Base-by-base conservation (phyloP, 441 rosid species). In the Euphorbia celastroides region DNA sequence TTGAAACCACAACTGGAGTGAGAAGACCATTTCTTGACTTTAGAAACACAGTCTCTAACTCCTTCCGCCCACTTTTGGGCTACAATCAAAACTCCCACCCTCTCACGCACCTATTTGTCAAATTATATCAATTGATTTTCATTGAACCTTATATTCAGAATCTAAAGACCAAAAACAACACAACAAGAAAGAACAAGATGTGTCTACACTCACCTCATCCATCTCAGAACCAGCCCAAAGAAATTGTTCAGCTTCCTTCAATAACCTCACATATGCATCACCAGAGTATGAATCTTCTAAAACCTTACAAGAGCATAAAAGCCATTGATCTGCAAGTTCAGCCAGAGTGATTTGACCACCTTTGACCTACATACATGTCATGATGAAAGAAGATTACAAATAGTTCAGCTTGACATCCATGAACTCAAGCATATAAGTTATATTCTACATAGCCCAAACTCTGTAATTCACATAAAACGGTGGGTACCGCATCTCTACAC, bases 161-260 rank as follows among this genome's bases (percentile, higher is more conserved):
- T 57, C 55, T 36, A 60, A 57, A 74, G 42, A 76, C 57, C 52
- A 38, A 60, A 58, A 65, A 57, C 64, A 46, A 55, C 42, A 57
- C 59, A 71, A 74, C 44, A 50, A 61, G 61, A 54, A 67, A 71
- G 57, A 19, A 74, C 31, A 65, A 19, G 26, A 72, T 62, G 68
- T 66, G 51, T 62, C 48, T 23, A 69, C 72, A 75, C 96, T 89
- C 75, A 94, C 99, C 44, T 77, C 57, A 82, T 94, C 89, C 92
- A 94, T 83, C 77, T 88, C 99, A 75, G 82, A 74, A 79, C 96
- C 99, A 78, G 88, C 97, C 97, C 99, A 94, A 68, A 94, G 92
- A 88, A 91, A 94, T 74, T 94, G 93, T 65, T 91, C 99, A 64
- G 92, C 93, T 74, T 94, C 93, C 82, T 86, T 85, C 84, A 94